Evolutionary conservation across 1,139 yeast species (phyloP).

Genomic region (Yamadazyma spencermartinsiae): DNA sequence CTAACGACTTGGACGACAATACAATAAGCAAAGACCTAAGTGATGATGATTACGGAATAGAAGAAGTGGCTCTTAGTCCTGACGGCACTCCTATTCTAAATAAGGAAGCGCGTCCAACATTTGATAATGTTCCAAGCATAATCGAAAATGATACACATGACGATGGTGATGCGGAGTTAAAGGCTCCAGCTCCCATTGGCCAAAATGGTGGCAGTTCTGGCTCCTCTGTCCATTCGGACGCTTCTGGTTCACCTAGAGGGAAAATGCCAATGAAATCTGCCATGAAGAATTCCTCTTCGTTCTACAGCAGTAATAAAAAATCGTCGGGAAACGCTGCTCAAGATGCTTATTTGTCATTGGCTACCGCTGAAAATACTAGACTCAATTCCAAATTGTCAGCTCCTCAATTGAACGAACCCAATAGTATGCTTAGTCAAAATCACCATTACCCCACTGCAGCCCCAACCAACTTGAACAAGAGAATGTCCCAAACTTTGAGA

Average conservation of each 20-base stretch:
- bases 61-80: conserved; percentile 17
- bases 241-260: conserved; percentile 18
- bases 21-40: conserved; percentile 5
- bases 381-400: conserved; percentile 61
- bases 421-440: conserved; percentile 10
- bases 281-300: conserved; percentile 49
- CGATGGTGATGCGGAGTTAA: conserved; percentile 11
- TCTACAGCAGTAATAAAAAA: conserved; percentile 14
- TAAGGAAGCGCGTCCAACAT: conserved; percentile 31
- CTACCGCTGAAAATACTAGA: conserved; percentile 79
- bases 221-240: conserved; percentile 30
- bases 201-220: conserved; percentile 24
- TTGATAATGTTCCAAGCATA: conserved; percentile 32
- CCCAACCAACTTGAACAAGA: conserved; percentile 17
- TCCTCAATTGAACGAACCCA: conserved; percentile 29
- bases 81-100: conserved; percentile 26
- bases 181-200: conserved; percentile 15
- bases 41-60: conserved; percentile 21
- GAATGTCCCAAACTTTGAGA: conserved; percentile 35
- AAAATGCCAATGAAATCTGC: conserved; percentile 62
- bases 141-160: conserved; percentile 19
- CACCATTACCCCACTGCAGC: conserved; percentile 16
- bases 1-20: conserved; percentile 2
- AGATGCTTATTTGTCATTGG: conserved; percentile 62
- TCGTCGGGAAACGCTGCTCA: conserved; percentile 42